Evolutionary conservation across 805 yeast genomes (phyloP).

Genomic region (Candida lessepsii): DNA sequence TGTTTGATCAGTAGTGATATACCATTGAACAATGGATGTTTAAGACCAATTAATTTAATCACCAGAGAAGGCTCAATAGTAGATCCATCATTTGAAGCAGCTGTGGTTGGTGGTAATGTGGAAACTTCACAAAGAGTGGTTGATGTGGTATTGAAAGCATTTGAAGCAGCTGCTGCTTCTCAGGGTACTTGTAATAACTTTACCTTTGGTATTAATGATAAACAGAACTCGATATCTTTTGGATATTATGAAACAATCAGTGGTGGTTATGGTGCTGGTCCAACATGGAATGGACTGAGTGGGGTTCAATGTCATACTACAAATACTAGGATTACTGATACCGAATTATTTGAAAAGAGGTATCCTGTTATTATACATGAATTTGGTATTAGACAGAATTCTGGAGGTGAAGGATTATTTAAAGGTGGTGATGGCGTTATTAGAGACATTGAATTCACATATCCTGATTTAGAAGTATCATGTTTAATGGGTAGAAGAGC

Average conservation of each 20-base stretch:
- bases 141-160: constrained; percentile 83
- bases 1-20: constrained; percentile 83
- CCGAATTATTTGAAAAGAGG: constrained; percentile 83
- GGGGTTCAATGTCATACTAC: constrained; percentile 97
- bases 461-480: constrained; percentile 55
- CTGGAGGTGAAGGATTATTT: constrained; percentile 78
- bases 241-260: constrained; percentile 95
- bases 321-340: constrained; percentile 88
- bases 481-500: constrained; percentile 85
- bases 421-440: constrained; percentile 85
- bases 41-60: constrained; percentile 68
- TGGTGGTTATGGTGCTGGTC: constrained; percentile 94
- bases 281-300: constrained; percentile 79
- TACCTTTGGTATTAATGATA: constrained; percentile 82
- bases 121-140: constrained; percentile 93
- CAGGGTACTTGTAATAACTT: constrained; percentile 95
- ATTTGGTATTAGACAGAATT: constrained; percentile 64
- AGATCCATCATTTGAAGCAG: constrained; percentile 80
- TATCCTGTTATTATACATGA: constrained; percentile 79
- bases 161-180: constrained; percentile 88
- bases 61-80: constrained; percentile 43
- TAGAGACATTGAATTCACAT: constrained; percentile 75
- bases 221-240: constrained; percentile 55
- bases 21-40: constrained; percentile 92
- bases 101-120: constrained; percentile 90